Evolutionary conservation across 2,329 filamentous ascomycete species (phyloP), one percentile per base, ranked within the genome.

Genomic region (Grosmannia huntii): DNA sequence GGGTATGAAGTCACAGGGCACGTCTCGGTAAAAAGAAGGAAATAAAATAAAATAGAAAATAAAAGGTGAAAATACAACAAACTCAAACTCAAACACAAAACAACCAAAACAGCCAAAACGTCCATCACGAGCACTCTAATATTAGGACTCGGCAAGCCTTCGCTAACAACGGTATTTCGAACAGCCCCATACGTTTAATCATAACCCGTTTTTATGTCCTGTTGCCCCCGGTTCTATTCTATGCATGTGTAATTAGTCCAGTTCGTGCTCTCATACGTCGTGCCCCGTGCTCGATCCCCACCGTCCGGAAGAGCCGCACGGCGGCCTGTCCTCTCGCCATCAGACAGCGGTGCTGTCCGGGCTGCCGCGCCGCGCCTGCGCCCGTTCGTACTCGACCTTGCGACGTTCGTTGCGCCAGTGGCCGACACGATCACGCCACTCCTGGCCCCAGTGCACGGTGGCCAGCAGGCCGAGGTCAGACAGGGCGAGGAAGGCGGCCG

Each of bases 391-490:
- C 12, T 48, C 51, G 21, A 58, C 57, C 61, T 58, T 60, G 53
- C 66, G 72, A 63, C 68, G 73, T 49, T 65, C 66, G 63, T 72
- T 69, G 64, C 72, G 74, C 68, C 72, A 74, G 57, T 66, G 69
- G 64, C 83, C 80, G n/a, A 83, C 70, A n/a, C 63, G 64, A 11
- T 80, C 75, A 12, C 81, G 70, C 80, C 80, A 82, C 12, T 64
- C 60, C 59, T 72, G 70, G 0, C 81, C 81, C 65, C 75, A 80
- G 11, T 73, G 58, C 4, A 78, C 75, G 1, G 75, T 77, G 2
- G 75, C 68, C 70, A 74, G 77, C 0, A 79, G 71, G 9, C 71
- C 71, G 0, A 66, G 64, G 0, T 80, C 73, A 19, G 73, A 70
- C 3, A 70, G 63, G 1, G 81, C 66, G 54, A 87, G 66, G 60